Percentiles rank a stretch among this genome's conserved stretches.
Evolutionary conservation across 805 yeast species (phyloP).

Genomic region (Candida ficus): DNA sequence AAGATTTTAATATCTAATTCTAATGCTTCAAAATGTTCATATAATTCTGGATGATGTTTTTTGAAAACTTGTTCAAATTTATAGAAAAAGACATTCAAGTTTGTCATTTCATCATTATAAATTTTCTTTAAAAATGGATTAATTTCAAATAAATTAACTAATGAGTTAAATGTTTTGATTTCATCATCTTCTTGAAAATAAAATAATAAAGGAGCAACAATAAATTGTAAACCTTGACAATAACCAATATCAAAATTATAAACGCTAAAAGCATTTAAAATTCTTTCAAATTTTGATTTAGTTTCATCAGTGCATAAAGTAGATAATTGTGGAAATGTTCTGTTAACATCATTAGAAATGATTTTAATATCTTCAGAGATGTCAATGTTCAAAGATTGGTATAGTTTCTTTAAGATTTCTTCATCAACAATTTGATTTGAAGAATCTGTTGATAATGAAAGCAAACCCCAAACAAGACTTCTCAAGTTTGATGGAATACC

Average conservation of each 20-base stretch:
- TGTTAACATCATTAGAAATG: constrained; percentile 51
- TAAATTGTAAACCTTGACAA: constrained; percentile 61
- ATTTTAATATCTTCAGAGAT: constrained; percentile 37
- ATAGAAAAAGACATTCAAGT: constrained; percentile 44
- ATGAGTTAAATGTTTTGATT: constrained; percentile 43
- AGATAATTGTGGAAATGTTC: constrained; percentile 53
- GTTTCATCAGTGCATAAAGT: constrained; percentile 40
- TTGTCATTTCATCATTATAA: constrained; percentile 49
- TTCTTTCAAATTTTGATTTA: constrained; percentile 41
- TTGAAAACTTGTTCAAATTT: constrained; percentile 45
- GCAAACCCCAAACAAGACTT: constrained; percentile 37
- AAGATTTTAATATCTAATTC: constrained; percentile 41
- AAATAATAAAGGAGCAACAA: constrained; percentile 53
- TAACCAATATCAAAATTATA: constrained; percentile 64
- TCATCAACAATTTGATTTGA: constrained; percentile 15
- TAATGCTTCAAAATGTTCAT: constrained; percentile 34
- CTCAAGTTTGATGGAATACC: constrained; percentile 43
- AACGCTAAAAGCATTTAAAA: constrained; percentile 57
- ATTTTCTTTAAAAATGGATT: constrained; percentile 46
- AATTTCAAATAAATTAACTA: constrained; percentile 54
- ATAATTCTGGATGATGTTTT: constrained; percentile 36
- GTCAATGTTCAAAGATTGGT: constrained; percentile 34
- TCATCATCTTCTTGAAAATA: constrained; percentile 30
- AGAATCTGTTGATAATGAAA: constrained; percentile 21
- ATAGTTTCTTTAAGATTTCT: constrained; percentile 27